Evolutionary conservation across 345 rosid genomes (phyloP).

Genomic region (Clausena lansium): DNA sequence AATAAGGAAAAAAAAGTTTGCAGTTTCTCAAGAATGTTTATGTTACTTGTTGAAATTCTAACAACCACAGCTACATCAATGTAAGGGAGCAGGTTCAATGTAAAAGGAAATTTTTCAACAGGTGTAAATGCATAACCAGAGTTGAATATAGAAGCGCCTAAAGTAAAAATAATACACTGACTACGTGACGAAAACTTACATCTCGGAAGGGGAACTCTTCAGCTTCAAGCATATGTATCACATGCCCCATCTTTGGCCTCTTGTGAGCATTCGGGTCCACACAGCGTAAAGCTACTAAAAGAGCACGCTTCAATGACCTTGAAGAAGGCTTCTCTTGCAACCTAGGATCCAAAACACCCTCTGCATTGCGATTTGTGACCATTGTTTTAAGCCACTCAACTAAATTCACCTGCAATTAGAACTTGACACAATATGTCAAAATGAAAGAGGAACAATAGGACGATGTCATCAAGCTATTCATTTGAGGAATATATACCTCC

Average conservation of each 20-base stretch:
- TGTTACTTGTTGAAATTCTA: neutral
- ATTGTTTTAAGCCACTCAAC: constrained; percentile 94
- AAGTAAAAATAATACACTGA: neutral
- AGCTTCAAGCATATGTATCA: constrained; percentile 95
- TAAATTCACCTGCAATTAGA: constrained; percentile 64
- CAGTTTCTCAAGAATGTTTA: neutral
- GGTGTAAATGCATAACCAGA: neutral
- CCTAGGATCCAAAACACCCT: constrained; percentile 84
- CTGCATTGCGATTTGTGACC: constrained; percentile 80
- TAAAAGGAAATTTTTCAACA: neutral
- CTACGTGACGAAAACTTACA: constrained; percentile 33
- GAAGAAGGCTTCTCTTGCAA: constrained; percentile 73
- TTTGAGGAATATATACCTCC: constrained; percentile 48
- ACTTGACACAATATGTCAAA: neutral
- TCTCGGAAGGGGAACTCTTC: constrained; percentile 81
- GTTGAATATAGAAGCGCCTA: neutral
- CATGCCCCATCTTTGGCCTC: constrained; percentile 96
- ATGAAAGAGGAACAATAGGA: constrained; percentile 1
- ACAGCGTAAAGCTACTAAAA: constrained; percentile 85
- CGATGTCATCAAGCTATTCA: neutral
- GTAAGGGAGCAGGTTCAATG: neutral
- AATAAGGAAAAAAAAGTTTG: neutral
- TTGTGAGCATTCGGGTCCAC: constrained; percentile 95
- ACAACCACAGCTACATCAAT: neutral
- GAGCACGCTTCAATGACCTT: constrained; percentile 82